Evolutionary conservation across 2,329 filamentous ascomycete species (phyloP), one percentile per base, ranked within the genome.

Genomic region (Clarireedia sp.): DNA sequence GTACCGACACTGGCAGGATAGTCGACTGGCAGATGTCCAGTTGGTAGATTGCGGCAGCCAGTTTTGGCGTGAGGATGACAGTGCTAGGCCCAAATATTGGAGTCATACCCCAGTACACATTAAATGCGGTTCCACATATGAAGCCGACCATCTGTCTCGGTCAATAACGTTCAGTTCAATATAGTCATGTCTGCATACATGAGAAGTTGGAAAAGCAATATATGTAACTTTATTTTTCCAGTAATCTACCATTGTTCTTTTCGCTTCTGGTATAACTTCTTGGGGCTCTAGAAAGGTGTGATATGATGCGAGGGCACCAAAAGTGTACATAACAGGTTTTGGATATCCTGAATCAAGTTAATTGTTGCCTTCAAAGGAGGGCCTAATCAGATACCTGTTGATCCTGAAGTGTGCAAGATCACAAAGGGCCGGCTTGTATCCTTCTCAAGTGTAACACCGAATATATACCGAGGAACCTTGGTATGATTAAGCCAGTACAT

Each of bases 201-300:
- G 47, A 38, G 21, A 49, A 16, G 47, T 49, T 23, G 47, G 47
- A 24, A 49, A 49, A 23, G 47, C 47, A 49, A 49, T 33, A 40
- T 49, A 49, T 23, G 33, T 38, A 10, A 49, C 47, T 40, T 49
- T 49, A 4, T 38, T 49, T 49, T 49, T 49, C 47, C 47, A 49
- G 16, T 24, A 8, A 29, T 49, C 47, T 4, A 23, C 47, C 29
- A 49, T 49, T 12, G 47, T 49, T 23, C 33, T 21, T 49, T 17
- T 37, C 9, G 47, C 47, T 38, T 33, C 33, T 3, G 17, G 4
- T 38, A 40, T 49, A 8, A 49, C 10, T 24, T 49, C 33, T 49
- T 49, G 2, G 8, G 47, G 47, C 8, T 49, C 33, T 1, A 49
- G 17, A 17, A 10, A 49, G 3, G 33, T 24, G 33, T 33, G 47